These are phyloP conservation scores for Panus rudis DNA, from an alignment of 768 basidiomycete species.

Conservation along the genomic window DNA sequence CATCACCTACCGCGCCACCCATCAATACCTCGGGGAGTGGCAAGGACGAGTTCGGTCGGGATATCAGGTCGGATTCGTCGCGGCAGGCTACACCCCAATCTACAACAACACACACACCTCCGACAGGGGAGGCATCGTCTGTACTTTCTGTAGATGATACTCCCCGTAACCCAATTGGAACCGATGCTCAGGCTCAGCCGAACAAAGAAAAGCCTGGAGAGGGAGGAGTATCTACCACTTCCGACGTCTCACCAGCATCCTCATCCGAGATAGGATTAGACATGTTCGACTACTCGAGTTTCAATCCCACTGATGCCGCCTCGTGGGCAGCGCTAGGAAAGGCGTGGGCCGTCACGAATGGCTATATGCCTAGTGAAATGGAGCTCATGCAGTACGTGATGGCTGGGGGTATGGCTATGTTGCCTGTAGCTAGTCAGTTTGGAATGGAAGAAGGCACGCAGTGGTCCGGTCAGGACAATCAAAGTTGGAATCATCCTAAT, in stretches of 20 bases:
- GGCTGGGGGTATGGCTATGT: constrained; percentile 24
- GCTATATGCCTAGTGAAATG: constrained; percentile 62
- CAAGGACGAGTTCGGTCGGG: constrained; percentile 85
- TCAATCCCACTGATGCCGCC: constrained; percentile 65
- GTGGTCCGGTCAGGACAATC: constrained; percentile 1
- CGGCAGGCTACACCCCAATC: constrained; percentile 3
- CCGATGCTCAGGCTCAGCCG: background rate
- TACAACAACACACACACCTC: constrained; percentile 5
- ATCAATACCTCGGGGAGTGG: constrained; percentile 27
- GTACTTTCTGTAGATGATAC: background rate
- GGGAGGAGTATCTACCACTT: no score
- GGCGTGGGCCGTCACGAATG: constrained; percentile 68
- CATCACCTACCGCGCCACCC: constrained; percentile 18
- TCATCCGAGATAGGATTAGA: constrained; percentile 40
- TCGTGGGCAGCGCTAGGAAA: constrained; percentile 80
- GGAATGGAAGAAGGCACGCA: constrained; percentile 1
- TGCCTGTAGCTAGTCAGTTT: constrained; percentile 7
- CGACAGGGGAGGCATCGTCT: constrained; percentile 2
- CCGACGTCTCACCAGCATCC: background rate
- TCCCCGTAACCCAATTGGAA: background rate
- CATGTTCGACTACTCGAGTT: constrained; percentile 60
- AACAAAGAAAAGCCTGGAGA: background rate
- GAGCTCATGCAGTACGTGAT: constrained; percentile 73
- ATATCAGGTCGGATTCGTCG: constrained; percentile 57
- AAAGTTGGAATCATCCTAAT: constrained; percentile 2